These are phyloP conservation scores for Arxiozyma slooffiae DNA, from an alignment of 1,139 yeast species.

Conservation along the genomic window DNA sequence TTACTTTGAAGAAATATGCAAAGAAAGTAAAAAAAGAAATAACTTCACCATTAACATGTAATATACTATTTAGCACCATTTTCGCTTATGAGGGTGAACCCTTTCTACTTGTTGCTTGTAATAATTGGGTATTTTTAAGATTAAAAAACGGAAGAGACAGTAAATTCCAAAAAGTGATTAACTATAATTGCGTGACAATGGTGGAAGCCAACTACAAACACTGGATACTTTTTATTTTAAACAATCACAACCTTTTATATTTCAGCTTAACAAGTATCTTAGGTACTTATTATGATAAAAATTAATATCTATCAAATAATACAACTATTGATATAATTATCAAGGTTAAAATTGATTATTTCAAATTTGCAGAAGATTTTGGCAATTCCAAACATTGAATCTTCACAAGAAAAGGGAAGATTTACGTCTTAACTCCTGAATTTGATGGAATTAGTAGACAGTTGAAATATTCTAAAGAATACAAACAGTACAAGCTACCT, in stretches of 20 bases:
- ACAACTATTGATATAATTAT: slow-evolving; percentile 28
- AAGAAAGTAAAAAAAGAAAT: slow-evolving; percentile 19
- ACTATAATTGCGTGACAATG: slow-evolving; percentile 46
- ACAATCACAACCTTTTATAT: slow-evolving; percentile 51
- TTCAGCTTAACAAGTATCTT: slow-evolving; percentile 43
- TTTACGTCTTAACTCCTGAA: slow-evolving; percentile 29
- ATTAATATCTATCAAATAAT: slow-evolving; percentile 23
- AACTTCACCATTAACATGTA: slow-evolving; percentile 15
- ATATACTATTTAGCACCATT: slow-evolving; percentile 42
- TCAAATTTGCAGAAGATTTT: slow-evolving; percentile 50
- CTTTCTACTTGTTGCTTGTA: slow-evolving; percentile 28
- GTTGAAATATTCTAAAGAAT: slow-evolving; percentile 45
- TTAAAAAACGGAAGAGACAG: slow-evolving; percentile 32
- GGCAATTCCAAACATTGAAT: slow-evolving; percentile 49
- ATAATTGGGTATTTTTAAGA: slow-evolving; percentile 29
- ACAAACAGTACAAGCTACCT: slow-evolving; percentile 33
- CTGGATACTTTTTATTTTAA: slow-evolving; percentile 49
- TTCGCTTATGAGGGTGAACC: slow-evolving; percentile 30
- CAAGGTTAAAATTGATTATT: slow-evolving; percentile 40
- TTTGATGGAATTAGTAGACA: slow-evolving; percentile 47
- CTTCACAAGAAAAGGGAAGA: slow-evolving; percentile 41
- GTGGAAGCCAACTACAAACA: slow-evolving; percentile 51
- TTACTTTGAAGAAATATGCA: slow-evolving; percentile 34
- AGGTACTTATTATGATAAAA: slow-evolving; percentile 28
- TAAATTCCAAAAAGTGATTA: slow-evolving; percentile 43